Evolutionary conservation across 257 asterid genomes (phyloP), one percentile per base, ranked within the genome.

Genomic region (Cruciata laevipes): DNA sequence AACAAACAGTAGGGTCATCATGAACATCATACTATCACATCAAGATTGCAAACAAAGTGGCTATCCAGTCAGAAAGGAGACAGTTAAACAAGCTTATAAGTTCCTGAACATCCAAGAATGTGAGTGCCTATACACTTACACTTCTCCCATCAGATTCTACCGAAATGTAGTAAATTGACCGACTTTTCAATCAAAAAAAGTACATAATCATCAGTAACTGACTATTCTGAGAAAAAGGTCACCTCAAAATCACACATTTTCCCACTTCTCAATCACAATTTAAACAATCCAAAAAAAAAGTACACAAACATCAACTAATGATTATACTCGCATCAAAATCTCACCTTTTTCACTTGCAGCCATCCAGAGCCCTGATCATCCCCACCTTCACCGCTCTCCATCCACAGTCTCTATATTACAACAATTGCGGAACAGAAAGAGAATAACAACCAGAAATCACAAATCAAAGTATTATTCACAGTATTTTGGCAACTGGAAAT

Each of bases 321-420:
- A 73, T 60, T 58, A 73, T 61, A 49, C 74, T 61, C 5, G 57
- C 9, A 51, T 55, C 69, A 76, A 73, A 63, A 70, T 64, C 70
- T 37, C 35, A 94, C 99, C 97, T 94, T 94, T 87, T 90, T 94
- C 33, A 94, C 99, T 79, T 88, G 95, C 90, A 86, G 84, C 99
- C 99, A 94, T 61, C 97, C 99, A 75, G 99, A 89, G 44, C 95
- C 86, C 68, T 86, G 95, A 80, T 94, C 97, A 70, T 85, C 96
- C 60, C 78, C 87, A 58, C 84, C 94, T 70, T 82, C 87, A 73
- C 75, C 73, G 69, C 76, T 78, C 77, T 86, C 95, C 97, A 92
- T 89, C 67, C 38, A 77, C 17, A 76, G 73, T 71, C 84, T 74
- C 74, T 68, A 70, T 60, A 73, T 71, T 69, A 74, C 70, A 20